Evolutionary conservation across 129 eudicot species (phyloP).

Genomic region (Ambrosia trifida): DNA sequence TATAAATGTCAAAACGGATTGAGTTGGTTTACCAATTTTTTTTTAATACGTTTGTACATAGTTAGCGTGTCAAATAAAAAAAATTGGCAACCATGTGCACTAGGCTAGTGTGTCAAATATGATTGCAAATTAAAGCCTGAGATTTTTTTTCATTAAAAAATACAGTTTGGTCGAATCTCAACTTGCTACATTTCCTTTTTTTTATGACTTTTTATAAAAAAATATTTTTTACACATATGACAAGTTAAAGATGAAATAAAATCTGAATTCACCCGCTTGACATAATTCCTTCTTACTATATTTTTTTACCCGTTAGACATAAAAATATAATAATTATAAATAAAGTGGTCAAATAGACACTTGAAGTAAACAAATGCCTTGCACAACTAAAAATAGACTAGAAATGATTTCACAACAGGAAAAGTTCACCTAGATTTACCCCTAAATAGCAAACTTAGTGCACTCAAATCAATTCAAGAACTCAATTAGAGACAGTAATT

Average conservation of each 20-base stretch:
- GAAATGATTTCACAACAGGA: slow-evolving; percentile 24
- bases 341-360: neutral
- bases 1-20: neutral
- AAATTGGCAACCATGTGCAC: too few species aligned
- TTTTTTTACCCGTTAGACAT: neutral
- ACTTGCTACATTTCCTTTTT: neutral
- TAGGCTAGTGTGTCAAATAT: neutral
- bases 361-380: slow-evolving; percentile 18
- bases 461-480: slow-evolving; percentile 32
- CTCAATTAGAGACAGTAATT: slow-evolving; percentile 31
- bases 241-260: neutral
- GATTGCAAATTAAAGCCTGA: neutral
- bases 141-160: neutral
- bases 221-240: neutral
- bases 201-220: too few species aligned
- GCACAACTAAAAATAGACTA: slow-evolving; percentile 13
- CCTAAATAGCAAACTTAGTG: slow-evolving; percentile 28
- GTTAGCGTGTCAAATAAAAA: neutral
- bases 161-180: neutral
- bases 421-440: slow-evolving; percentile 35
- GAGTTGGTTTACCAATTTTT: neutral
- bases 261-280: neutral
- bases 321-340: neutral
- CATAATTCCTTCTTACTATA: neutral
- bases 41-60: neutral